Evolutionary conservation across 257 asterid genomes (phyloP).

Genomic region (Jacaranda mimosifolia): DNA sequence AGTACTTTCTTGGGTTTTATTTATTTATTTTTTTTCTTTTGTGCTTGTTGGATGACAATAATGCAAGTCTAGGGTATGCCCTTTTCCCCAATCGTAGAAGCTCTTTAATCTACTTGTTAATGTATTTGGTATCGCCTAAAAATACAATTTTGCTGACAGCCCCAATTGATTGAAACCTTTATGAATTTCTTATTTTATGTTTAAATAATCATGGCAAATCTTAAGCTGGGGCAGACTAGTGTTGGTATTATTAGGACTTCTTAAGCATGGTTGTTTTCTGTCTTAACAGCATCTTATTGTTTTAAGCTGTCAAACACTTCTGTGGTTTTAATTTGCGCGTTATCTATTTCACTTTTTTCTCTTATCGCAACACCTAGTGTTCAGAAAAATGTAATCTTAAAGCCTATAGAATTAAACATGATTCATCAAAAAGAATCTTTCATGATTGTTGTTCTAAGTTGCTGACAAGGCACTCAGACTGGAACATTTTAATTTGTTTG

Average conservation of each 20-base stretch:
- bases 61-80: background rate
- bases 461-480: background rate
- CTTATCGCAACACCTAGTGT: background rate
- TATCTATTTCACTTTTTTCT: background rate
- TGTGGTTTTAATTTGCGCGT: background rate
- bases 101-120: background rate
- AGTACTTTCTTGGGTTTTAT: conserved; percentile 7
- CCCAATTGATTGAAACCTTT: background rate
- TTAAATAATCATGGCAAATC: background rate
- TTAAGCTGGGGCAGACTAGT: background rate
- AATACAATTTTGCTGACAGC: background rate
- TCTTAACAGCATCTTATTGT: background rate
- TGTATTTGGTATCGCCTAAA: background rate
- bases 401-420: background rate
- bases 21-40: background rate
- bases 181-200: background rate
- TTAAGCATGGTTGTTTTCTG: background rate
- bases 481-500: background rate
- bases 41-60: background rate
- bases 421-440: background rate
- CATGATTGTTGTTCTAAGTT: background rate
- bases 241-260: background rate
- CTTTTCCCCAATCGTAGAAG: background rate
- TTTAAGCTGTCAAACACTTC: background rate
- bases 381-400: background rate